Evolutionary conservation across 2,329 filamentous ascomycete genomes (phyloP).

Genomic region (Penicillium sp.): DNA sequence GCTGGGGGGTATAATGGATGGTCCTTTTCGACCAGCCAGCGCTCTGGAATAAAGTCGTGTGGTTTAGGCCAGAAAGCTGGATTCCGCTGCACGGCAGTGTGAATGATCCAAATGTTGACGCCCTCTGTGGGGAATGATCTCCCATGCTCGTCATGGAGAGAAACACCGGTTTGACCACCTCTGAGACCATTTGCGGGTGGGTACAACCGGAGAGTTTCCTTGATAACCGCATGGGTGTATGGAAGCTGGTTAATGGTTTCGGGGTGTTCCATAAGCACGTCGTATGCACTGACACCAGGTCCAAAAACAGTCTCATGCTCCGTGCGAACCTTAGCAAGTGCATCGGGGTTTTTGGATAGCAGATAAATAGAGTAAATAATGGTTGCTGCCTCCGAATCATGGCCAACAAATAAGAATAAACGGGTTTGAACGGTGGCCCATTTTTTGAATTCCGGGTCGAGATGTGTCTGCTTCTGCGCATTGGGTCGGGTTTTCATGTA

Average conservation of each 20-base stretch:
- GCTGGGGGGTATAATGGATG: slow-evolving; percentile 22
- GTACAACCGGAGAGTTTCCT: not conserved
- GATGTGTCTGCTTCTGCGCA: not conserved
- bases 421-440: not conserved
- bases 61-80: not conserved
- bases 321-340: not conserved
- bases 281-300: not conserved
- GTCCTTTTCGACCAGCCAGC: slow-evolving; percentile 14
- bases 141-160: not conserved
- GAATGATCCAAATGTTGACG: not conserved
- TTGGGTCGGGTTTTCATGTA: not conserved
- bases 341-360: not conserved
- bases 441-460: not conserved
- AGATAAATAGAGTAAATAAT: not conserved
- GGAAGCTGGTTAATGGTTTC: not conserved
- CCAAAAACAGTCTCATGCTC: not conserved
- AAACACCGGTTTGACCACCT: not conserved
- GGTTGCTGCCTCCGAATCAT: not conserved
- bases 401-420: not conserved
- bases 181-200: not conserved
- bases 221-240: not conserved
- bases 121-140: not conserved
- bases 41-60: not conserved
- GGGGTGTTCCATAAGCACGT: not conserved
- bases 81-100: not conserved